A percentile compares a stretch with the other conserved stretches of the same genome.
Conservation (phyloP, 257 asterid genomes). For the Gentiana dahurica region DNA sequence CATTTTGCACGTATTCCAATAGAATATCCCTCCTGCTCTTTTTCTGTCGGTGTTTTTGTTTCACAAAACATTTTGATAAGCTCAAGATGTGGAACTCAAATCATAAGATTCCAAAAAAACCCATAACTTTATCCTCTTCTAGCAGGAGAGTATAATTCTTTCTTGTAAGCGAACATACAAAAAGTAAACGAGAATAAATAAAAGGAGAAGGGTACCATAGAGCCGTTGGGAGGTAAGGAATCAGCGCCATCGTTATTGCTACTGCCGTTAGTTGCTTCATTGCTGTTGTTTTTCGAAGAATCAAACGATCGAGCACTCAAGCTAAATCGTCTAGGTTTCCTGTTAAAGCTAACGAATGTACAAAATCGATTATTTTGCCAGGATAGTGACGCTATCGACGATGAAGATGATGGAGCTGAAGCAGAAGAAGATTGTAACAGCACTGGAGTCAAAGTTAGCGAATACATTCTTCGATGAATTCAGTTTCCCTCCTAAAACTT, state of each 20-base stretch:
- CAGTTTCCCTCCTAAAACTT: slow-evolving; percentile 7
- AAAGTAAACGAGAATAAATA: neutral
- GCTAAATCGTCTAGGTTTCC: slow-evolving; percentile 27
- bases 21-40: slow-evolving; percentile 83
- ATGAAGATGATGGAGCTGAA: slow-evolving; percentile 30
- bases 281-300: slow-evolving; percentile 6
- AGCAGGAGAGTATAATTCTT: neutral
- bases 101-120: neutral
- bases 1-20: slow-evolving; percentile 91
- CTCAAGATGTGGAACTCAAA: neutral
- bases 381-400: slow-evolving; percentile 11
- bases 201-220: slow-evolving; percentile 33
- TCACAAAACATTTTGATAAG: neutral
- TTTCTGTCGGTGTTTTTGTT: slow-evolving; percentile 22
- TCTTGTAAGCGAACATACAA: neutral
- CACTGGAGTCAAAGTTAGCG: slow-evolving; percentile 44
- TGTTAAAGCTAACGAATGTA: slow-evolving; percentile 27
- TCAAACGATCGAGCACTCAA: slow-evolving; percentile 42
- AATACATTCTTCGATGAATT: slow-evolving; percentile 34
- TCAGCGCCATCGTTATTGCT: slow-evolving; percentile 41
- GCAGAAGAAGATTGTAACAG: slow-evolving; percentile 23
- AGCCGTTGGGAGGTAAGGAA: slow-evolving; percentile 54
- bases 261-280: slow-evolving; percentile 15
- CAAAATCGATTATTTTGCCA: slow-evolving; percentile 16
- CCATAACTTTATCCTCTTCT: neutral